phyloP scores from a whole-genome alignment of 116 monocot genomes.

The Dioscorea cayenensis region DNA sequence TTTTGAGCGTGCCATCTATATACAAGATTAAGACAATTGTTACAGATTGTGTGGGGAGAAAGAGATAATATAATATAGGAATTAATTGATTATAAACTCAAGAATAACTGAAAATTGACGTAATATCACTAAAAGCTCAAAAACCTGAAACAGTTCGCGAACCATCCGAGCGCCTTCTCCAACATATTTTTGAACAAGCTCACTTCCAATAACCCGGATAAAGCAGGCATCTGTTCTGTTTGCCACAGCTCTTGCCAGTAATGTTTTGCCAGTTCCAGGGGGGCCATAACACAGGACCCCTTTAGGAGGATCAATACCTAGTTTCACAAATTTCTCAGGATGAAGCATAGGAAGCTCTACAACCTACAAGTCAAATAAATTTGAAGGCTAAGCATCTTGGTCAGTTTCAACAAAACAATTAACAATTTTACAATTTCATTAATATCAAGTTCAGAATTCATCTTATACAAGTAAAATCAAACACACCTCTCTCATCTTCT shows the following conservation, averaged over 20 bases:
- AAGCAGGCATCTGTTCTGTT: constrained; percentile 98
- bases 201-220: constrained; percentile 88
- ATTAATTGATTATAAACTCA: too few relatives aligned
- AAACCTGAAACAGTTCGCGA: constrained; percentile 90
- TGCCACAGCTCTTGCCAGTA: constrained; percentile 94
- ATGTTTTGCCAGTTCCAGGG: constrained; percentile 92
- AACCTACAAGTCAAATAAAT: constrained; percentile 28
- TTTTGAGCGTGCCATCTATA: constrained; percentile 93
- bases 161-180: constrained; percentile 99
- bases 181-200: constrained; percentile 91
- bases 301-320: constrained; percentile 95
- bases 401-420: not conserved
- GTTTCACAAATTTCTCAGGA: constrained; percentile 98
- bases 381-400: not conserved
- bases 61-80: not conserved
- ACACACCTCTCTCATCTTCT: constrained; percentile 84
- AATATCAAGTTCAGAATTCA: not conserved
- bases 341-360: constrained; percentile 98
- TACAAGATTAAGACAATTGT: constrained; percentile 15
- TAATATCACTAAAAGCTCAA: not conserved
- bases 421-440: not conserved
- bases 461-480: not conserved
- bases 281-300: constrained; percentile 96
- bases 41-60: not conserved
- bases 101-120: not conserved